A percentile compares a stretch with the other conserved stretches of the same genome.
These are phyloP conservation scores for Aspergillus pseudoterreus DNA, from an alignment of 2,329 filamentous ascomycete species.

Conservation along the genomic window DNA sequence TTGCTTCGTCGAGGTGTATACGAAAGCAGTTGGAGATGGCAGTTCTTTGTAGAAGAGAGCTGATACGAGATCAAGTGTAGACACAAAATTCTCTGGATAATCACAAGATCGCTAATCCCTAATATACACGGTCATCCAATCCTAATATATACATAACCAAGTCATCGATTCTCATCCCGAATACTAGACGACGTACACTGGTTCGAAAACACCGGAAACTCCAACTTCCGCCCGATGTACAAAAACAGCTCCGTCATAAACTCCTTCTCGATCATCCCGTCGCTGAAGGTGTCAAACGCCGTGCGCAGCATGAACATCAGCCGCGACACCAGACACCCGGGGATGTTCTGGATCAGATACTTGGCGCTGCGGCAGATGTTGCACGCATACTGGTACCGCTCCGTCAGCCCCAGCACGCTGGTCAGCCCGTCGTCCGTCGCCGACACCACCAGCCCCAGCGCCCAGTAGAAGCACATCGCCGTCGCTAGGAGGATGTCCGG, in stretches of 20 bases:
- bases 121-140: no score
- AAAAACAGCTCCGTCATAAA: slow-evolving; percentile 22
- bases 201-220: slow-evolving; percentile 21
- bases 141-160: no score
- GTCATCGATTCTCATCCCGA: not conserved
- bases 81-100: no score
- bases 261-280: slow-evolving; percentile 24
- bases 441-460: slow-evolving; percentile 22
- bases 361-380: slow-evolving; percentile 29
- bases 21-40: no score
- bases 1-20: no score
- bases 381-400: slow-evolving; percentile 26
- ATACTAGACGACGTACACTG: slow-evolving; percentile 17
- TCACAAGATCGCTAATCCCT: no score
- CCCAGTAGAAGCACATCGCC: slow-evolving; percentile 23
- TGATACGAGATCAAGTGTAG: no score
- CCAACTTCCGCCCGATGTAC: slow-evolving; percentile 19
- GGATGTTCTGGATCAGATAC: slow-evolving; percentile 23
- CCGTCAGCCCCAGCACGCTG: slow-evolving; percentile 16
- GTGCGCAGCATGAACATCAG: slow-evolving; percentile 28
- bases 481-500: slow-evolving; percentile 23
- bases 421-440: slow-evolving; percentile 18
- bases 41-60: no score
- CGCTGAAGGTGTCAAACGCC: slow-evolving; percentile 23
- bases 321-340: slow-evolving; percentile 24